phyloP scores from a whole-genome alignment of 78 protist genomes.

The Dictyostelium capitatum region DNA sequence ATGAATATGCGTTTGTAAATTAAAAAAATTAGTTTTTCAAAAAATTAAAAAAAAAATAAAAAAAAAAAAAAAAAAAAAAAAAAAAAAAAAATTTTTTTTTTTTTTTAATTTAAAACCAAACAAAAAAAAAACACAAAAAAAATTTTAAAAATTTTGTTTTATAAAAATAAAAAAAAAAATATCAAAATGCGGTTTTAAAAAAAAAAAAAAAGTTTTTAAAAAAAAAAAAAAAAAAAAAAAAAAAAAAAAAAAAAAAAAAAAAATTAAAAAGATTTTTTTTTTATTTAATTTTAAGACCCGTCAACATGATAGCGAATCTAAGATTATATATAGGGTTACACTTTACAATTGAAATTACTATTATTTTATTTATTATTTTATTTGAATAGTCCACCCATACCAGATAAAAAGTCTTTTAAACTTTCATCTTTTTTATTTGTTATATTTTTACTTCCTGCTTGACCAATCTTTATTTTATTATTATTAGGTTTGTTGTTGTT shows the following conservation, averaged over 20 bases:
- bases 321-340: not conserved
- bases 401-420: not conserved
- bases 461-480: not conserved
- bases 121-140: no score
- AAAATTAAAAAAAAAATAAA: not conserved
- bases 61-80: not conserved
- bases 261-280: not conserved
- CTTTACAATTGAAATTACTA: not conserved
- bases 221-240: constrained; percentile 1
- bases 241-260: not conserved
- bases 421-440: not conserved
- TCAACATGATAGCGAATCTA: no score
- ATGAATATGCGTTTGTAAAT: no score
- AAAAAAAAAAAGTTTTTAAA: not conserved
- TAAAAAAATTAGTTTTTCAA: not conserved
- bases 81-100: not conserved
- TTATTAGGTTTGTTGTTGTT: not conserved
- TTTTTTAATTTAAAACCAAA: not conserved
- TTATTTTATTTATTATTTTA: not conserved
- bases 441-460: constrained; percentile 10
- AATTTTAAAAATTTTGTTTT: no score
- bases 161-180: no score
- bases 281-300: no score
- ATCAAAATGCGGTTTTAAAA: not conserved
- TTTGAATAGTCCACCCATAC: not conserved